Conservation (phyloP, 352 stramenopile genomes). For the Synura sp. region DNA sequence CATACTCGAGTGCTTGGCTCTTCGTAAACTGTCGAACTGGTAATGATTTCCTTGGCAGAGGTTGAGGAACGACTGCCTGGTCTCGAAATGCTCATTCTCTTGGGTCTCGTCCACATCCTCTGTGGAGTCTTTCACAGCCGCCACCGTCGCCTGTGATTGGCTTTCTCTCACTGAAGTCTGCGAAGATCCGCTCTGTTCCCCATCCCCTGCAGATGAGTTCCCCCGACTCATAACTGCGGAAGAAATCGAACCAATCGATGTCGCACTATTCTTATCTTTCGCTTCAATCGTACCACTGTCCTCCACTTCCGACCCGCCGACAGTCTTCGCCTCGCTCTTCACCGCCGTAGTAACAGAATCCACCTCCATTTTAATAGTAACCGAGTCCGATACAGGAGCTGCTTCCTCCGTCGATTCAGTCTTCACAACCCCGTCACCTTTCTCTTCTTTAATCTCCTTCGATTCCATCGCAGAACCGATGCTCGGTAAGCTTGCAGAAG, state of each 20-base stretch:
- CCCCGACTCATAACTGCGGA: too few species aligned
- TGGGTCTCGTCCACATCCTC: slow-evolving; percentile 85
- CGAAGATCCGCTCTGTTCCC: too few species aligned
- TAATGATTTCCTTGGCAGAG: slow-evolving; percentile 96
- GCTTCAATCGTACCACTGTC: neutral
- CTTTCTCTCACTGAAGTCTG: too few species aligned
- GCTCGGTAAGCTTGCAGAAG: neutral
- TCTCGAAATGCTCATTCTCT: slow-evolving; percentile 92
- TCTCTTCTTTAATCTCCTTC: slow-evolving; percentile 48
- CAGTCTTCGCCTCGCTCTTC: slow-evolving; percentile 11
- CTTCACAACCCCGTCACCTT: slow-evolving; percentile 27
- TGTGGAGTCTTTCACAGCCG: slow-evolving; percentile 60
- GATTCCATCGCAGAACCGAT: neutral
- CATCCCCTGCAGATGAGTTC: too few species aligned
- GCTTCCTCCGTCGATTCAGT: neutral
- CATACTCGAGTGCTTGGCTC: slow-evolving; percentile 98
- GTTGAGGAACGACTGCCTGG: slow-evolving; percentile 94
- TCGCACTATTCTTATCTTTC: too few species aligned
- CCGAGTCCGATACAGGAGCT: too few species aligned
- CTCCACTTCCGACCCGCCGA: slow-evolving; percentile 23
- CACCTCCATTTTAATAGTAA: too few species aligned
- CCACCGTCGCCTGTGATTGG: slow-evolving; percentile 60
- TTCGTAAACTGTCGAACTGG: slow-evolving; percentile 95
- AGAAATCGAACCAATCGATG: too few species aligned
- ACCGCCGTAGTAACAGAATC: neutral